These are phyloP conservation scores for Cymbidium sinense DNA, from an alignment of 106 monocot species.

Conservation along the genomic window DNA sequence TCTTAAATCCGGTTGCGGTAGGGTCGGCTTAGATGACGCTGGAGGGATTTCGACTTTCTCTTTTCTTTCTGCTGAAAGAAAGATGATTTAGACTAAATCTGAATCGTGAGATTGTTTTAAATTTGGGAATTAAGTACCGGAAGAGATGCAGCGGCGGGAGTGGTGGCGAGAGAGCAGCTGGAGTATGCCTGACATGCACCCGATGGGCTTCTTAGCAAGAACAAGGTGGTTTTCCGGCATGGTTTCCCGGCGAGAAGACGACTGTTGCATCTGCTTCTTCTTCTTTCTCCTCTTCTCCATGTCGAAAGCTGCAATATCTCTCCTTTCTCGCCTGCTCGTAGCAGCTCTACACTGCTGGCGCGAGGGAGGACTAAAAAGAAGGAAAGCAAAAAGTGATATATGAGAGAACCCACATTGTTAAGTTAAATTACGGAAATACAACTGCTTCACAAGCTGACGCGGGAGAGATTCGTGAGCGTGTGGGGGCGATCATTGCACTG, in stretches of 20 bases:
- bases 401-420: not conserved
- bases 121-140: not conserved
- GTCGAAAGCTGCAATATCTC: not conserved
- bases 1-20: not conserved
- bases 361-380: not conserved
- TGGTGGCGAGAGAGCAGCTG: slow-evolving; percentile 4
- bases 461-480: not conserved
- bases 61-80: not conserved
- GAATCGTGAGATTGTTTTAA: not conserved
- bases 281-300: not conserved
- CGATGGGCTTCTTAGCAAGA: not conserved
- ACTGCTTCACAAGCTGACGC: too few relatives aligned
- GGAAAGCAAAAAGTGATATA: not conserved
- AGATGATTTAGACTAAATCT: not conserved
- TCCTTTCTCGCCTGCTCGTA: too few relatives aligned
- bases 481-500: not conserved
- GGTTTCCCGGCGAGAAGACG: slow-evolving; percentile 1
- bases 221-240: not conserved
- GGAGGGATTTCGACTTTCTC: not conserved
- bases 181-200: slow-evolving; percentile 3
- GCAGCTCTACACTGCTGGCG: not conserved
- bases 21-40: not conserved
- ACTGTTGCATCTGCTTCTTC: not conserved
- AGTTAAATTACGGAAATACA: not conserved
- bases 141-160: slow-evolving; percentile 2